A percentile compares a stretch with the other conserved stretches of the same genome.
Evolutionary conservation across 257 asterid species (phyloP).

Genomic region (Solanum etuberosum): DNA sequence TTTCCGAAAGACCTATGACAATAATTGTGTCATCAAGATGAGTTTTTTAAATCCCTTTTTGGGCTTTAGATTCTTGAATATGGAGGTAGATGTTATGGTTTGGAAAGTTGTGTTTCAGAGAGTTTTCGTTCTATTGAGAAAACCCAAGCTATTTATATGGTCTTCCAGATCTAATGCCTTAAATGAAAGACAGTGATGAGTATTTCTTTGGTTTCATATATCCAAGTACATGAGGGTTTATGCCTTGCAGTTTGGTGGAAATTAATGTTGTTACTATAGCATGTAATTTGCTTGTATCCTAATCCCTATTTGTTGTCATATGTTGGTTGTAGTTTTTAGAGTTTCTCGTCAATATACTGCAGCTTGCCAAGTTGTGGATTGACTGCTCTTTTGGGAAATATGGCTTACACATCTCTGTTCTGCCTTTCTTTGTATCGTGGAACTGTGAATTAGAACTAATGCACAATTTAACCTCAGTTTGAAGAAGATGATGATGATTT

Average conservation of each 20-base stretch:
- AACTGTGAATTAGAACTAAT: neutral
- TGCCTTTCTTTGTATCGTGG: neutral
- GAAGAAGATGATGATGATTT: neutral
- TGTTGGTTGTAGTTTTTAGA: neutral
- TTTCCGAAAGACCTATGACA: neutral
- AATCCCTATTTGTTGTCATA: neutral
- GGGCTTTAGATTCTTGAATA: neutral
- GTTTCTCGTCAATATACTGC: neutral
- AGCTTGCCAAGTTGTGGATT: neutral
- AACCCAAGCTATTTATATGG: neutral
- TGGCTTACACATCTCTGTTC: neutral
- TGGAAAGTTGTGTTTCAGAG: neutral
- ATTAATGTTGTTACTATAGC: neutral
- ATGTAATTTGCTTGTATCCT: neutral
- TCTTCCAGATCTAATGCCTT: neutral
- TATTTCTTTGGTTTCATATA: neutral
- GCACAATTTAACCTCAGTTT: neutral
- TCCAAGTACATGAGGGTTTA: neutral
- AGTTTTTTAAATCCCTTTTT: neutral
- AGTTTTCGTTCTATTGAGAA: neutral
- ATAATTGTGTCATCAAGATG: neutral
- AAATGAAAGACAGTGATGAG: neutral
- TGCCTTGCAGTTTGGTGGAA: neutral
- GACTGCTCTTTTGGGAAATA: neutral
- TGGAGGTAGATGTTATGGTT: neutral